These are phyloP conservation scores for Cytospora paraplurivora DNA, from an alignment of 2,329 filamentous ascomycete genomes.

Conservation along the genomic window DNA sequence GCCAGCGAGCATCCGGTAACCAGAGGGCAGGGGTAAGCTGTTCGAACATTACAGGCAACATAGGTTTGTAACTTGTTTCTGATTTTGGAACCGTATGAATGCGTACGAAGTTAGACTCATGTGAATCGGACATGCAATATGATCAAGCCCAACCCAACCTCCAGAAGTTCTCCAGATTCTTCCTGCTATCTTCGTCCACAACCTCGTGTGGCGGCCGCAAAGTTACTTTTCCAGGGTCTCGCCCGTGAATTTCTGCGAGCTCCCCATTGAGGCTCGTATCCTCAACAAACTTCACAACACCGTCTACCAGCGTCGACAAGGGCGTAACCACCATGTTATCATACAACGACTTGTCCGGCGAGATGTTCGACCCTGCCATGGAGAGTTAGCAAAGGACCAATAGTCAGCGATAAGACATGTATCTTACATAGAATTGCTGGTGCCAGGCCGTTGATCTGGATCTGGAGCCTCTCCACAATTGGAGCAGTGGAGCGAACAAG, in stretches of 20 bases:
- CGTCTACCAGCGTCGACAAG: slow-evolving; percentile 49
- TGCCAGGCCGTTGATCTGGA: slow-evolving; percentile 54
- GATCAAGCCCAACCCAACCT: slow-evolving; percentile 48
- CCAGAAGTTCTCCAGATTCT: slow-evolving; percentile 52
- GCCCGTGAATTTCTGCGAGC: slow-evolving; percentile 54
- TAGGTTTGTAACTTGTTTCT: too few relatives aligned
- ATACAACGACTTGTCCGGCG: slow-evolving; percentile 47
- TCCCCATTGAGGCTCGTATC: slow-evolving; percentile 46
- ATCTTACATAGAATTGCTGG: slow-evolving; percentile 51
- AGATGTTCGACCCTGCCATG: slow-evolving; percentile 47
- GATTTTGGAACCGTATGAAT: too few relatives aligned
- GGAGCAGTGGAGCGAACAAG: slow-evolving; percentile 50
- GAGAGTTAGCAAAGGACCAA: slow-evolving; percentile 13
- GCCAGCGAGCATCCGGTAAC: too few relatives aligned
- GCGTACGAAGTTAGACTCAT: too few relatives aligned
- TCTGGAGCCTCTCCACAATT: slow-evolving; percentile 43
- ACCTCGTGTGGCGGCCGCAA: slow-evolving; percentile 46
- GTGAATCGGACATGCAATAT: neutral
- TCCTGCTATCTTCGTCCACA: slow-evolving; percentile 50
- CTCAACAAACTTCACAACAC: slow-evolving; percentile 45
- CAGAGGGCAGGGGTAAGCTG: too few relatives aligned
- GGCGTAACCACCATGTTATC: slow-evolving; percentile 53
- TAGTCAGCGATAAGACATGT: neutral
- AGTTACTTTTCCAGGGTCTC: slow-evolving; percentile 43
- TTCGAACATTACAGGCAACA: too few relatives aligned